Evolutionary conservation across 2,329 filamentous ascomycete species (phyloP), one percentile per base, ranked within the genome.

Genomic region (Talaromyces sp.): DNA sequence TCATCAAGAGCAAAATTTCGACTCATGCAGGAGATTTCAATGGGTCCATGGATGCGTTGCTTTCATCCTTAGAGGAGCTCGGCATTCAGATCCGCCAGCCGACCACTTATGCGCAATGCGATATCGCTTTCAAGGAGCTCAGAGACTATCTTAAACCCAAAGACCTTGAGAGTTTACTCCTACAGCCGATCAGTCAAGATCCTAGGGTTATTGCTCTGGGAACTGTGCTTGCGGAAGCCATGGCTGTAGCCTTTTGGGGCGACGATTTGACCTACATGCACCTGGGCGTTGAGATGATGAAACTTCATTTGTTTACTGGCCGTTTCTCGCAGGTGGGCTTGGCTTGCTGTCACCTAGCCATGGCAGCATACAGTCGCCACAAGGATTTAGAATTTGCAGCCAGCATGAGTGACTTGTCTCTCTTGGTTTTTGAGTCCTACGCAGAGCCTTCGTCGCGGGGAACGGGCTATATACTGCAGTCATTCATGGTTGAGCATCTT

Each of bases 1-100:
- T 96, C 40, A 77, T 97, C 36, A 86, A 91, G 69, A 91, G 89
- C 5, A 84, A 91, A 52, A 87, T 96, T 46, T 84, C 86, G 65
- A 84, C 88, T 1, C 85, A 92, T 66, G 81, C 82, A 56, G 91
- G 91, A 1, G 84, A 96, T 63, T 84, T 86, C 28, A 75, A 80
- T 21, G 81, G 81, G 4, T 89, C 91, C 0, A 84, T 96, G 64
- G 75, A 81, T 33, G 83, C 84, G 1, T 77, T 97, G 22, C 87
- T 87, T 66, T 81, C 85, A 46, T 91, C 89, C 61, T 76, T 97
- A 15, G 76, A 75, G 28, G 86, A 86, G 11, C 79, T 96, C 11
- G 88, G 84, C 2, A 80, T 92, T 15, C 73, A 81, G 1, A 77
- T 94, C 11, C 82, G 86, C 35, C 78, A 85, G 1, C 77, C 84